phyloP scores from a whole-genome alignment of 371 early-diverging fungal species.

The Zychaea mexicana region DNA sequence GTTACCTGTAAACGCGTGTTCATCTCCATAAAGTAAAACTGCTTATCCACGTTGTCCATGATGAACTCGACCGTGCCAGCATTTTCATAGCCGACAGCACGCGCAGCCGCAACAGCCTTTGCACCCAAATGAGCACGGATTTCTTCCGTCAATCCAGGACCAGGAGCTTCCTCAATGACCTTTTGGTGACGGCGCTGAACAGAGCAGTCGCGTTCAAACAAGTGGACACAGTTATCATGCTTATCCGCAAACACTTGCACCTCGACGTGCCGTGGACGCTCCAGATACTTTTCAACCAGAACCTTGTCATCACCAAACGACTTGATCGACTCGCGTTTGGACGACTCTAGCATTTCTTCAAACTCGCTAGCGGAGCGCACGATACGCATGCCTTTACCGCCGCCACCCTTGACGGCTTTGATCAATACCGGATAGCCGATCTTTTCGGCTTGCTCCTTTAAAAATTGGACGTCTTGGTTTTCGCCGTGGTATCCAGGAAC shows the following conservation, averaged over 20 bases:
- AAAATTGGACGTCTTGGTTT: slow-evolving; percentile 77
- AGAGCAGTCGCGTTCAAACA: slow-evolving; percentile 98
- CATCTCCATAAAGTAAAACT: slow-evolving; percentile 99
- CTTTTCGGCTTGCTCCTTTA: slow-evolving; percentile 76
- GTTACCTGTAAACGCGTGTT: slow-evolving; percentile 88
- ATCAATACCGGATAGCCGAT: slow-evolving; percentile 95
- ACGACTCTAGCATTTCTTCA: slow-evolving; percentile 82
- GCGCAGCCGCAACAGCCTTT: slow-evolving; percentile 93
- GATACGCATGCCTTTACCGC: slow-evolving; percentile 94
- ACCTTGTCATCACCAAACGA: slow-evolving; percentile 93
- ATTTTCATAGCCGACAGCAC: slow-evolving; percentile 89
- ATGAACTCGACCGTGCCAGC: slow-evolving; percentile 99
- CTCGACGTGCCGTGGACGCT: slow-evolving; percentile 91
- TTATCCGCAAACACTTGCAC: slow-evolving; percentile 96
- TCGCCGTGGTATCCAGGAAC: slow-evolving; percentile 96
- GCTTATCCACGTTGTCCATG: slow-evolving; percentile 82
- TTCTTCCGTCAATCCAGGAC: slow-evolving; percentile 74
- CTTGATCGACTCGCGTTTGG: slow-evolving; percentile 85
- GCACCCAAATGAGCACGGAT: slow-evolving; percentile 79
- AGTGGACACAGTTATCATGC: slow-evolving; percentile 84
- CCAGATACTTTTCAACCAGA: slow-evolving; percentile 90
- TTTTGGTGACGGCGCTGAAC: slow-evolving; percentile 98
- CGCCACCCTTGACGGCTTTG: slow-evolving; percentile 97
- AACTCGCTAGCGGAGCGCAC: slow-evolving; percentile 80
- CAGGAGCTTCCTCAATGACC: slow-evolving; percentile 87